These are phyloP conservation scores for Flaveria bidentis DNA, from an alignment of 129 eudicot genomes.

Conservation along the genomic window DNA sequence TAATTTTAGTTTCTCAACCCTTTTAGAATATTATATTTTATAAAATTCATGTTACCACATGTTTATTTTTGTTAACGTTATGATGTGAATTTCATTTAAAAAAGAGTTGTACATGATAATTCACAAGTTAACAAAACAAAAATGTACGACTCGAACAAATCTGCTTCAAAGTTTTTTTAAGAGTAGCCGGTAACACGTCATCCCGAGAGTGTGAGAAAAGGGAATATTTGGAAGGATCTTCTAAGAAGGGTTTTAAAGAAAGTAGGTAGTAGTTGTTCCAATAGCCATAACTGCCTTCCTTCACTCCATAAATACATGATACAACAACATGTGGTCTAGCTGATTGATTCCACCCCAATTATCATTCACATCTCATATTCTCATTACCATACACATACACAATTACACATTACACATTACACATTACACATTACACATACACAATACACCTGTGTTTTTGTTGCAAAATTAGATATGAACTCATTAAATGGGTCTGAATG, in stretches of 20 bases:
- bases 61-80: too few species aligned
- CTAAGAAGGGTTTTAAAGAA: slow-evolving; percentile 4
- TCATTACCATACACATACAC: slow-evolving; percentile 6
- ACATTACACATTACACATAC: neutral
- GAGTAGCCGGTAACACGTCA: neutral
- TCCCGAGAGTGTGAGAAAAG: neutral
- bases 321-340: neutral
- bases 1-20: too few species aligned
- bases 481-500: slow-evolving; percentile 19
- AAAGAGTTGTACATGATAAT: too few species aligned
- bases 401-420: too few species aligned
- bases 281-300: slow-evolving; percentile 34
- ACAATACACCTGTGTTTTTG: neutral
- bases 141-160: too few species aligned
- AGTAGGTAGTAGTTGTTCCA: slow-evolving; percentile 45
- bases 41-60: too few species aligned
- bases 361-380: slow-evolving; percentile 23
- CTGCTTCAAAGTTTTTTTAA: too few species aligned
- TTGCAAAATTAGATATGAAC: slow-evolving; percentile 23
- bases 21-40: too few species aligned
- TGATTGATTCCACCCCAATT: slow-evolving; percentile 17
- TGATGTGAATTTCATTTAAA: too few species aligned
- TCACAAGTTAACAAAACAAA: too few species aligned
- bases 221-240: slow-evolving; percentile 30
- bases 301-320: slow-evolving; percentile 29